These are phyloP conservation scores for Botrytis squamosa DNA, from an alignment of 2,329 filamentous ascomycete species.

Conservation along the genomic window DNA sequence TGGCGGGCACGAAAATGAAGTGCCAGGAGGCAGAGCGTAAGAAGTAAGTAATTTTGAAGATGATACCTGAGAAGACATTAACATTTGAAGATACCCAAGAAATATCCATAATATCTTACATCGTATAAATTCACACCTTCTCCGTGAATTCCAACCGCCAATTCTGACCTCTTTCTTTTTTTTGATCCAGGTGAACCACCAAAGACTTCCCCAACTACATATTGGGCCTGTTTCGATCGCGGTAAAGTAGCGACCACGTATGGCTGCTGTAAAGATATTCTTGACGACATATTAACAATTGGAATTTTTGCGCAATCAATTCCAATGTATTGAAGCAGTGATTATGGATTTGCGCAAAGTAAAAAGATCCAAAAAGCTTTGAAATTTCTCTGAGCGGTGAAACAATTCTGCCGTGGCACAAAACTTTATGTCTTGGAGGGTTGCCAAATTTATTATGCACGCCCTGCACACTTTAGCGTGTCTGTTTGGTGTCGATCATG, in stretches of 20 bases:
- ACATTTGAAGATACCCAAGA: slow-evolving; percentile 16
- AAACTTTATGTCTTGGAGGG: not conserved
- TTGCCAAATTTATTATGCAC: not conserved
- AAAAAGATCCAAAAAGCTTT: slow-evolving; percentile 15
- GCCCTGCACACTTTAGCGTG: not conserved
- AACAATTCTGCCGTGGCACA: slow-evolving; percentile 11
- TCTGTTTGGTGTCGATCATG: not conserved
- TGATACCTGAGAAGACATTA: slow-evolving; percentile 49
- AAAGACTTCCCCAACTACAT: slow-evolving; percentile 60
- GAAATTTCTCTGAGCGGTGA: slow-evolving; percentile 25
- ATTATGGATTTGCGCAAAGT: slow-evolving; percentile 6
- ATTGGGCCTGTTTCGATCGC: slow-evolving; percentile 55
- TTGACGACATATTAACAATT: slow-evolving; percentile 39
- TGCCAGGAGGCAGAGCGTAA: slow-evolving; percentile 64
- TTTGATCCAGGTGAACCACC: slow-evolving; percentile 57
- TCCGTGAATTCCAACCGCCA: slow-evolving; percentile 63
- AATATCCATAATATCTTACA: slow-evolving; percentile 43
- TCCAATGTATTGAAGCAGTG: not conserved
- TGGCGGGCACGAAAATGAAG: slow-evolving; percentile 61
- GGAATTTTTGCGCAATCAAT: slow-evolving; percentile 9
- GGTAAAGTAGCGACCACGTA: slow-evolving; percentile 61
- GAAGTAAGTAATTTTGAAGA: slow-evolving; percentile 63
- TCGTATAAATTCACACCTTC: slow-evolving; percentile 66
- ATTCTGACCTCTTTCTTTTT: slow-evolving; percentile 62
- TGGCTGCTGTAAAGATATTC: slow-evolving; percentile 63